These are phyloP conservation scores for Aspergillus sclerotiicarbonarius DNA, from an alignment of 495 filamentous ascomycete species.

Conservation along the genomic window DNA sequence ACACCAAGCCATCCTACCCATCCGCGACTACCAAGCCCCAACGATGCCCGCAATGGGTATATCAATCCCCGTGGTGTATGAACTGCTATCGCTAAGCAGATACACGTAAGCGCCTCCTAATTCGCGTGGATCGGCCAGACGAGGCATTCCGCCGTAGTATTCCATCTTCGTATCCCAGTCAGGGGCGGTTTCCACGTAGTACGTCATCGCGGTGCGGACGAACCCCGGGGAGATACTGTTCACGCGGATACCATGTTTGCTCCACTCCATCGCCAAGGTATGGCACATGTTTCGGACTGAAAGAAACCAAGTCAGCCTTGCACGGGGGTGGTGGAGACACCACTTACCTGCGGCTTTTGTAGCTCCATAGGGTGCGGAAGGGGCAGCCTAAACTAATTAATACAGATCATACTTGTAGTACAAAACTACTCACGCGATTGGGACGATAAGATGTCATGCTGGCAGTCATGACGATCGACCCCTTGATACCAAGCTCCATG, in stretches of 20 bases:
- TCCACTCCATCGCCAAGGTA: slow-evolving; percentile 49
- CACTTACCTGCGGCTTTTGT: slow-evolving; percentile 32
- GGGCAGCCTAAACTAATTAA: slow-evolving; percentile 19
- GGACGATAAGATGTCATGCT: slow-evolving; percentile 49
- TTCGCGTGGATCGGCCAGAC: slow-evolving; percentile 37
- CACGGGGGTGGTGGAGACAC: not conserved
- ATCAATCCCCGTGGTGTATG: slow-evolving; percentile 38
- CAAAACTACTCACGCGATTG: slow-evolving; percentile 30
- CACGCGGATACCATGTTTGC: slow-evolving; percentile 45
- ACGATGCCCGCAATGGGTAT: slow-evolving; percentile 43
- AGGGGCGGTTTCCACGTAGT: slow-evolving; percentile 36
- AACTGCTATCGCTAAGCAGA: slow-evolving; percentile 31
- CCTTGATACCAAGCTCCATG: slow-evolving; percentile 42
- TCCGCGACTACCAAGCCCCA: slow-evolving; percentile 37
- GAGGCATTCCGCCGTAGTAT: slow-evolving; percentile 46
- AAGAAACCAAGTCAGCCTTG: not conserved
- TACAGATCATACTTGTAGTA: not conserved
- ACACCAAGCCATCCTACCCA: not conserved
- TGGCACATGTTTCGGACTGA: slow-evolving; percentile 35
- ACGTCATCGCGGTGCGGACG: slow-evolving; percentile 40
- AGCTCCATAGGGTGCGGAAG: slow-evolving; percentile 30
- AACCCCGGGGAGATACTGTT: slow-evolving; percentile 41
- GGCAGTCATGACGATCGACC: slow-evolving; percentile 45
- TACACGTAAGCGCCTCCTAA: slow-evolving; percentile 45
- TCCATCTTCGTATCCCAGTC: slow-evolving; percentile 44